These are phyloP conservation scores for Pichia kluyveri DNA, from an alignment of 805 yeast genomes.

Conservation along the genomic window DNA sequence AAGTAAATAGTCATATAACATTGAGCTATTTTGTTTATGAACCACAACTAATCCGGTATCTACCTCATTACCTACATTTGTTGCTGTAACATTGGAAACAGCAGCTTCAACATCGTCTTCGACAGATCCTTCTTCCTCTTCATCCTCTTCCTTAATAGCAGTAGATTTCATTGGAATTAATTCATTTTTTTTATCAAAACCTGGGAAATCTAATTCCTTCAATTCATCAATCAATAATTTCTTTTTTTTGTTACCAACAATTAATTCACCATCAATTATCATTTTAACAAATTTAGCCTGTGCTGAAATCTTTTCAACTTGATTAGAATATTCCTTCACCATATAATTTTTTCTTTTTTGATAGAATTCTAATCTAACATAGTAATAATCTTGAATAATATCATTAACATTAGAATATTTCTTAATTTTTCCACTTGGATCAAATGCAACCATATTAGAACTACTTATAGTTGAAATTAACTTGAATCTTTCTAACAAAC, in stretches of 20 bases:
- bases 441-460: constrained; percentile 93
- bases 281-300: constrained; percentile 89
- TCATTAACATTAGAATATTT: constrained; percentile 70
- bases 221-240: constrained; percentile 55
- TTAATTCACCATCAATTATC: constrained; percentile 69
- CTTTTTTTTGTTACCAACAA: constrained; percentile 68
- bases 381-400: constrained; percentile 77
- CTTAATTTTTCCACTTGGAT: constrained; percentile 77
- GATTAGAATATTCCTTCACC: constrained; percentile 60
- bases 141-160: constrained; percentile 14
- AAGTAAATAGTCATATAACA: constrained; percentile 76
- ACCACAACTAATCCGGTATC: constrained; percentile 25
- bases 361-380: constrained; percentile 79
- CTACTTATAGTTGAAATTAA: constrained; percentile 58
- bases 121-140: constrained; percentile 18
- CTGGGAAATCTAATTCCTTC: constrained; percentile 59
- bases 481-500: constrained; percentile 79
- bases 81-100: constrained; percentile 22
- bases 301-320: constrained; percentile 61
- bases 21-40: constrained; percentile 38
- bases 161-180: constrained; percentile 41
- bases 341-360: constrained; percentile 83
- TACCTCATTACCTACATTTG: constrained; percentile 11
- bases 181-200: constrained; percentile 60
- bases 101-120: constrained; percentile 36